Percentiles rank a stretch among this genome's conserved stretches.
phyloP scores from a whole-genome alignment of 768 basidiomycete species.

The Mycena pura region DNA sequence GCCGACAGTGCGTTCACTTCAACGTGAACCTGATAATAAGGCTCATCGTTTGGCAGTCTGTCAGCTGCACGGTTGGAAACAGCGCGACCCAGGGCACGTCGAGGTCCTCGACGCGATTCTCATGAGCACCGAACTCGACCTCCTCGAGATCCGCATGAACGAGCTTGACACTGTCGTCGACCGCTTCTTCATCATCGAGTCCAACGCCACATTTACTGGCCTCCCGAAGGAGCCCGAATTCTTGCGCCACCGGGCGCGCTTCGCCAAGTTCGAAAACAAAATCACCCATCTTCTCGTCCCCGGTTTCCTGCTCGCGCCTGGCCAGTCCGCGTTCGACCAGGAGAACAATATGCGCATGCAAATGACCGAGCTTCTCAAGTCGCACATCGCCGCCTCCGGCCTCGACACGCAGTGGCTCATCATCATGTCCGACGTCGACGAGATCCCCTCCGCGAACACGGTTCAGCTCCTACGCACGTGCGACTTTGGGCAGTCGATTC shows the following conservation, averaged over 20 bases:
- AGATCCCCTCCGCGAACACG: constrained; percentile 62
- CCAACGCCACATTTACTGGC: constrained; percentile 68
- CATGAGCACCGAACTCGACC: constrained; percentile 68
- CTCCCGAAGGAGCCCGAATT: constrained; percentile 57
- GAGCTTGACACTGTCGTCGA: constrained; percentile 65
- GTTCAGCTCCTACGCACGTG: constrained; percentile 58
- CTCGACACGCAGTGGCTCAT: constrained; percentile 48
- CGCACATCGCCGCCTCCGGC: constrained; percentile 41
- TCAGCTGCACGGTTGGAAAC: constrained; percentile 60
- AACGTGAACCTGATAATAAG: neutral
- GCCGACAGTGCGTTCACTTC: constrained; percentile 29
- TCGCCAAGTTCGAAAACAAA: constrained; percentile 57
- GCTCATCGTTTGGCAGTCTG: constrained; percentile 37
- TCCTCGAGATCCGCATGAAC: constrained; percentile 67
- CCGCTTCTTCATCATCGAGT: constrained; percentile 67
- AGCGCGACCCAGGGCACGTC: constrained; percentile 43
- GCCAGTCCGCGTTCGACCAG: constrained; percentile 56
- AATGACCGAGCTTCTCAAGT: constrained; percentile 55
- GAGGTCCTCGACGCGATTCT: constrained; percentile 64
- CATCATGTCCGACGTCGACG: constrained; percentile 69
- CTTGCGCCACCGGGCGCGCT: constrained; percentile 55
- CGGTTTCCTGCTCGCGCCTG: constrained; percentile 47
- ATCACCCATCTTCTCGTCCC: constrained; percentile 59
- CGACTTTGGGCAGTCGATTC: constrained; percentile 58
- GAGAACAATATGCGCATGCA: constrained; percentile 55